Percentiles rank a stretch among this genome's conserved stretches.
Conservation (phyloP, 441 rosid genomes). For the Gossypium davidsonii region DNA sequence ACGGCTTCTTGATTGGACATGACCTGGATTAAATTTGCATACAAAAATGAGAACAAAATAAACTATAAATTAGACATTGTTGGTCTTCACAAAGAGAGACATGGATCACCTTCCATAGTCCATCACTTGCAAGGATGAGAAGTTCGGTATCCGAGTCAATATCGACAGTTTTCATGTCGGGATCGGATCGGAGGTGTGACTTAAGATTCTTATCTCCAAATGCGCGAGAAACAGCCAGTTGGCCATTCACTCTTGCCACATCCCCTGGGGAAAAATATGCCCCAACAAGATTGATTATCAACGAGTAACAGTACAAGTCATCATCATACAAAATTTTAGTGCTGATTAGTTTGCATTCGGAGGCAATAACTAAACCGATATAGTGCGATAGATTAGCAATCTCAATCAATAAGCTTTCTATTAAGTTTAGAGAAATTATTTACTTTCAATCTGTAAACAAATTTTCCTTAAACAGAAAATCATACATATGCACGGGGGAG, state of each 20-base stretch:
- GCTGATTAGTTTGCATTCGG: neutral
- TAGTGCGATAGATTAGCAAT: neutral
- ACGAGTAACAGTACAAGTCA: neutral
- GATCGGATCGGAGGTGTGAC: constrained; percentile 58
- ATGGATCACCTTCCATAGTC: constrained; percentile 57
- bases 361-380: neutral
- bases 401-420: neutral
- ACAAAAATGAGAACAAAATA: neutral
- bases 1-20: constrained; percentile 52
- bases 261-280: constrained; percentile 38
- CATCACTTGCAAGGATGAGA: constrained; percentile 67
- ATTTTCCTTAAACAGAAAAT: neutral
- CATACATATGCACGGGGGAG: neutral
- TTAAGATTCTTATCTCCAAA: constrained; percentile 66
- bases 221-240: constrained; percentile 67
- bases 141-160: constrained; percentile 40
- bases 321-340: neutral
- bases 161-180: constrained; percentile 33
- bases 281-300: constrained; percentile 9
- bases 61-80: neutral
- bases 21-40: constrained; percentile 26
- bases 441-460: neutral
- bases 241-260: constrained; percentile 67
- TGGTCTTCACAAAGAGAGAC: neutral
- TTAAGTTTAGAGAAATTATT: neutral